Base-by-base conservation (phyloP, 441 rosid species). In the Flueggea neowawraea region DNA sequence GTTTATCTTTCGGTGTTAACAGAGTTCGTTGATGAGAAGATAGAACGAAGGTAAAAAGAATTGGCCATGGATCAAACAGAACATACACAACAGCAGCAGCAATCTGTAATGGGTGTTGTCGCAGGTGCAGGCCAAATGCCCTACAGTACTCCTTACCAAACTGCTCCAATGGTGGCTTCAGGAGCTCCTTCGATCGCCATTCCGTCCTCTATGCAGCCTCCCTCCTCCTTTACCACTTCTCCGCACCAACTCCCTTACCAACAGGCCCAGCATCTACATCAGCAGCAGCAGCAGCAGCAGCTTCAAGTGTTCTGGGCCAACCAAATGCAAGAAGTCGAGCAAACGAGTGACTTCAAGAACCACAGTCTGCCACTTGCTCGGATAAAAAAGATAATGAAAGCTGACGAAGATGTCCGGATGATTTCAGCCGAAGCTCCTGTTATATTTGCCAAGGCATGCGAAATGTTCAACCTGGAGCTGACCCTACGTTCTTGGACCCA, bases 361-460 rank as follows among this genome's bases (percentile, higher is more conserved):
- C 96, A 91, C 72, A 87, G 83, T 68, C 91, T 91, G 58, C 96
- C 97, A 0, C 87, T 89, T 4, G 97, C 97, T 48, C 84, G 95
- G 65, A 87, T 91, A 60, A 91, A 91, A 81, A 91, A 91, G 75
- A 91, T 91, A 67, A 91, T 91, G 97, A 91, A 91, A 78, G 95
- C 95, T 12, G 96, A 91, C 60, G 96, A 89, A 76, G 97, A 91
- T 65, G 96, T 91, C 10, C 74, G 97, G 31, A 91, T 91, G 97
- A 91, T 91, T 64, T 91, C 96, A 2, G 94, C 96, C 0, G 97
- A 91, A 78, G 97, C 94, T 52, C 97, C 94, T 5, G 92, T 91
- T 28, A 78, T 91, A 56, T 91, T 91, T 51, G 97, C 95, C 3
- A 89, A 89, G 77, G 96, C 96, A 8, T 89, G 97, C 64, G 96